These are phyloP conservation scores for Nectriaceae sp. DNA, from an alignment of 2,329 filamentous ascomycete genomes.

Conservation along the genomic window DNA sequence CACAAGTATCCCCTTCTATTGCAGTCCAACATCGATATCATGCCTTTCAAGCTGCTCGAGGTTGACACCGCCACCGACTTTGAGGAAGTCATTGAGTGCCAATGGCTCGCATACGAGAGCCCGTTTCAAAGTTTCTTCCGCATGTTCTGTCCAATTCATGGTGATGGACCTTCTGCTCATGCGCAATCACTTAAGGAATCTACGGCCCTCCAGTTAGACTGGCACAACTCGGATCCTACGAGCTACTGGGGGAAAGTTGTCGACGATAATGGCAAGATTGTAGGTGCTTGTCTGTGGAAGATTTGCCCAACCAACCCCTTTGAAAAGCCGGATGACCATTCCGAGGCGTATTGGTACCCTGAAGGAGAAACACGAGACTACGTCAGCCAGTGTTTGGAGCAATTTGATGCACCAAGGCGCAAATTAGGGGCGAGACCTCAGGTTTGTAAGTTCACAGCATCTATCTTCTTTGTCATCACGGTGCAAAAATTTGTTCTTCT, in stretches of 20 bases:
- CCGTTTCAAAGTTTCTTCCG: conserved; percentile 20
- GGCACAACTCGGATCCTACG: conserved; percentile 16
- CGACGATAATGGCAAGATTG: conserved; percentile 17
- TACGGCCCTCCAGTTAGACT: conserved; percentile 4
- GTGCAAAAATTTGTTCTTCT: no score
- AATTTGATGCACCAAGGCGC: conserved; percentile 18
- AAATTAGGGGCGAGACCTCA: conserved; percentile 21
- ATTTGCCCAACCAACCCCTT: conserved; percentile 15
- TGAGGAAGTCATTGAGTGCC: conserved; percentile 18
- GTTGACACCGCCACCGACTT: conserved; percentile 18
- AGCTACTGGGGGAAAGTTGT: conserved; percentile 21
- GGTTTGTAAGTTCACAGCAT: conserved; percentile 16
- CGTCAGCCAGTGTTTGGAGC: conserved; percentile 16
- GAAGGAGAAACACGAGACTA: conserved; percentile 20
- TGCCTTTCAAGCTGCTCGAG: conserved; percentile 19
- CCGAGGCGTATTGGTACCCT: conserved; percentile 17
- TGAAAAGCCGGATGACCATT: conserved; percentile 11
- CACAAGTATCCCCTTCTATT: no score
- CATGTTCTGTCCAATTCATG: conserved; percentile 20
- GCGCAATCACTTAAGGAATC: conserved; percentile 16
- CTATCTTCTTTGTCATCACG: no score
- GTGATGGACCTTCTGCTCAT: conserved; percentile 9
- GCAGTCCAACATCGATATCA: no score
- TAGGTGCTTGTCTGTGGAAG: conserved; percentile 24
- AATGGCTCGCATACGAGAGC: conserved; percentile 19